A percentile compares a stretch with the other conserved stretches of the same genome.
Conservation (phyloP, 495 filamentous ascomycete genomes). For the Thermothielavioides terrestris region DNA sequence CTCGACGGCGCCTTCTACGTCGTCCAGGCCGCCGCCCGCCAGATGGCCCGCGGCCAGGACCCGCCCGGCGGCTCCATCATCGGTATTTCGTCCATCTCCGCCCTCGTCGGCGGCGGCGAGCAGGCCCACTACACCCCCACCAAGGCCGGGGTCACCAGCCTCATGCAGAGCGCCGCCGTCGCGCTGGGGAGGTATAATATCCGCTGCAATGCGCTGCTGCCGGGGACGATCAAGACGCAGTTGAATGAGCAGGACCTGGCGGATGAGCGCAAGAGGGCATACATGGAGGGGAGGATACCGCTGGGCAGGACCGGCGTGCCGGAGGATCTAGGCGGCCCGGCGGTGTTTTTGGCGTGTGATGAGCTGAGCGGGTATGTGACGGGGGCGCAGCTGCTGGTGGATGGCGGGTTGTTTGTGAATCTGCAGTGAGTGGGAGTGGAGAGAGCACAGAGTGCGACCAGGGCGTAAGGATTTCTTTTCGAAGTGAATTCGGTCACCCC, state of each 20-base stretch:
- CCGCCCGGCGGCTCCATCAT: constrained; percentile 70
- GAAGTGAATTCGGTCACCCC: too few relatives aligned
- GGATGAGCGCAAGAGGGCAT: constrained; percentile 59
- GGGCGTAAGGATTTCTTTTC: too few relatives aligned
- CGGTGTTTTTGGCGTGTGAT: constrained; percentile 78
- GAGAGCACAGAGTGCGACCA: too few relatives aligned
- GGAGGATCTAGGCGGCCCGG: constrained; percentile 67
- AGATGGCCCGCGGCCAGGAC: constrained; percentile 58
- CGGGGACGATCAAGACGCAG: constrained; percentile 79
- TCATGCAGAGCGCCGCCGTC: constrained; percentile 79
- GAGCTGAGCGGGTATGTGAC: constrained; percentile 71
- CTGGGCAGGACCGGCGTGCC: constrained; percentile 64
- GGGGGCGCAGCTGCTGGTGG: constrained; percentile 76
- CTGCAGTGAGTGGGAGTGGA: too few relatives aligned
- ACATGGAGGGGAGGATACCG: constrained; percentile 82
- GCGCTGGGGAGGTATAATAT: constrained; percentile 70
- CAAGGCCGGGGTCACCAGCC: constrained; percentile 71
- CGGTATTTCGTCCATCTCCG: constrained; percentile 72
- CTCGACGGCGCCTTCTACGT: constrained; percentile 81
- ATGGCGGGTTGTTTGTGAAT: constrained; percentile 65
- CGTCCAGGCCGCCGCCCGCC: constrained; percentile 70
- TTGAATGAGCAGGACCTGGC: constrained; percentile 76
- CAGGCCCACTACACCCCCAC: constrained; percentile 90
- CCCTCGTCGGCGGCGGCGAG: constrained; percentile 69
- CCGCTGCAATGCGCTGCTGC: constrained; percentile 76